phyloP scores from a whole-genome alignment of 306 rosid species.

The Castanea mollissima region DNA sequence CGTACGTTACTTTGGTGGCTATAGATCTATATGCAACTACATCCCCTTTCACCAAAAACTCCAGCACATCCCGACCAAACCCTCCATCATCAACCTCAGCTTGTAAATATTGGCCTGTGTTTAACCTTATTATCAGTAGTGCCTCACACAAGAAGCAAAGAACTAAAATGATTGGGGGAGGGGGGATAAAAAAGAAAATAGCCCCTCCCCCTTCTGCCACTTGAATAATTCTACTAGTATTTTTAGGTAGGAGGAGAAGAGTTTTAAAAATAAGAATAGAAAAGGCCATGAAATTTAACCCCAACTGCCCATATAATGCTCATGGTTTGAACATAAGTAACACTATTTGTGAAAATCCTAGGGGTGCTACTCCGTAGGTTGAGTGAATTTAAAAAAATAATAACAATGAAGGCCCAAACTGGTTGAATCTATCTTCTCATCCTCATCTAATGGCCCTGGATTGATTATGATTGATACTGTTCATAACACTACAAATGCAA shows the following conservation, averaged over 20 bases:
- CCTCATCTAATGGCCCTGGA: neutral
- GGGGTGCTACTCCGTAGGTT: neutral
- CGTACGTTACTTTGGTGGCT: conserved; percentile 78
- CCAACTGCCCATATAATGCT: neutral
- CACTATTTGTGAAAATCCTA: neutral
- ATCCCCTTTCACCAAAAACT: conserved; percentile 87
- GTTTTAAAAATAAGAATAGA: neutral
- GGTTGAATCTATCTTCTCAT: neutral
- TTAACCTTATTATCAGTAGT: conserved; percentile 4
- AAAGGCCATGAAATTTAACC: neutral
- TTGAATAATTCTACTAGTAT: neutral
- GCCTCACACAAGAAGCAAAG: neutral
- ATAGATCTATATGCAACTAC: conserved; percentile 68
- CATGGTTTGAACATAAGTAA: neutral
- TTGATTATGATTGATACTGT: neutral
- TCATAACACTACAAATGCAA: neutral
- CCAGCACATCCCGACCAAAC: conserved; percentile 74
- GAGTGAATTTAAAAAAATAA: neutral
- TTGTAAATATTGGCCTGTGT: conserved; percentile 67
- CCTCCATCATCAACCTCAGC: conserved; percentile 95
- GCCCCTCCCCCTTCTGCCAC: neutral
- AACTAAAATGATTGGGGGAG: neutral
- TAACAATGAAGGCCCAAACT: neutral
- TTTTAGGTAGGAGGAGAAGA: neutral
- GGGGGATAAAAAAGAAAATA: neutral